phyloP scores from a whole-genome alignment of 495 filamentous ascomycete genomes.

The Staphylotrichum tortipilum region DNA sequence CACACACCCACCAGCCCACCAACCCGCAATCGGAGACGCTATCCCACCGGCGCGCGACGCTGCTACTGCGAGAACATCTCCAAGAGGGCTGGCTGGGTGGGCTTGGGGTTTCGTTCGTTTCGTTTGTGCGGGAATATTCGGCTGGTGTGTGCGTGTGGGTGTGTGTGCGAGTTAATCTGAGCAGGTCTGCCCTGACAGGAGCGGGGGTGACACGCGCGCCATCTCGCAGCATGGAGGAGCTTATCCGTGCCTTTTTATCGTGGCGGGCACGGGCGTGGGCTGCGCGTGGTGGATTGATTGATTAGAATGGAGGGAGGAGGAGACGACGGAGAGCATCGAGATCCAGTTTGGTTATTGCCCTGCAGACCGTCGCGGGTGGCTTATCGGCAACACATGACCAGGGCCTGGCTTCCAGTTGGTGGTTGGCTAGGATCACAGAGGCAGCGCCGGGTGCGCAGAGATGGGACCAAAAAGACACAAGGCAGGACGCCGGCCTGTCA shows the following conservation, averaged over 20 bases:
- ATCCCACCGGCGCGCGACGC: too few species aligned
- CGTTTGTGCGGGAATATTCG: constrained; percentile 8
- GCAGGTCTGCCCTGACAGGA: not conserved
- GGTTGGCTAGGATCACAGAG: not conserved
- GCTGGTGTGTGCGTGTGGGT: not conserved
- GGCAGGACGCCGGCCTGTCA: not conserved
- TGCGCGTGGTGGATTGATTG: too few species aligned
- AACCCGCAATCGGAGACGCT: not conserved
- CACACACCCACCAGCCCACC: too few species aligned
- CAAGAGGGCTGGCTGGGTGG: too few species aligned
- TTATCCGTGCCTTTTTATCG: too few species aligned
- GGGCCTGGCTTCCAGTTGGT: constrained; percentile 6
- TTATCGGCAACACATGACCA: constrained; percentile 2
- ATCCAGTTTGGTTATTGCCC: not conserved
- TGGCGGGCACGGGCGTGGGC: too few species aligned
- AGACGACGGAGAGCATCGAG: too few species aligned
- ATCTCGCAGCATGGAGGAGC: too few species aligned
- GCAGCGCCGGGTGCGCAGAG: not conserved
- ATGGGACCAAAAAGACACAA: constrained; percentile 5
- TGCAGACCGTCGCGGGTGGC: not conserved
- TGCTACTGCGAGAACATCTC: not conserved
- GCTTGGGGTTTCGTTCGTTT: not conserved
- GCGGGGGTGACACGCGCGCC: not conserved
- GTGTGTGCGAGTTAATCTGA: not conserved
- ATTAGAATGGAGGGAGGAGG: too few species aligned